These are phyloP conservation scores for Ceratorhiza oryzae-sativae DNA, from an alignment of 1,284 basidiomycete species.

Conservation along the genomic window DNA sequence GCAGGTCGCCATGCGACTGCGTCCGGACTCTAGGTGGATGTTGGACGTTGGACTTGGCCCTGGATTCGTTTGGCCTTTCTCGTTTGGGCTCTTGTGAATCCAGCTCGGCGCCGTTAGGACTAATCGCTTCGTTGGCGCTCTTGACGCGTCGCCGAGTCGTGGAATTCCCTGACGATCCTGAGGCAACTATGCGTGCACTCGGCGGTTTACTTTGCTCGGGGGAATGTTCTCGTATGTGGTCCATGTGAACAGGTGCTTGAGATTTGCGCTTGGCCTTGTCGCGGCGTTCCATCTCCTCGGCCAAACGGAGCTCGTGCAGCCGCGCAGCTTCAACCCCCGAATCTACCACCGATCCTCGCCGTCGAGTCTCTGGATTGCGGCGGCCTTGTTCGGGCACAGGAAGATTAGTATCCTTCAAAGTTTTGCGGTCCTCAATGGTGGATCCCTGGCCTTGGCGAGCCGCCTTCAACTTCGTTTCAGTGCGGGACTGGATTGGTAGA, in stretches of 20 bases:
- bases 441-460: neutral
- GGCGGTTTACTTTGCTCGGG: neutral
- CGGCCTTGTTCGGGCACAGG: neutral
- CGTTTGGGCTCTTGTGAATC: neutral
- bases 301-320: conserved; percentile 9
- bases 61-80: neutral
- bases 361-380: conserved; percentile 5
- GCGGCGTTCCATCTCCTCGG: conserved; percentile 13
- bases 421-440: neutral
- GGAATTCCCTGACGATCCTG: neutral
- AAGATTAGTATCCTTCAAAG: neutral
- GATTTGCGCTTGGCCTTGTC: conserved; percentile 11
- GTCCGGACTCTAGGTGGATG: neutral
- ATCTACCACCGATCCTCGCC: neutral
- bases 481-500: neutral
- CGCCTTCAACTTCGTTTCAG: neutral
- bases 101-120: neutral
- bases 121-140: conserved; percentile 8
- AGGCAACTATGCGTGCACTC: neutral
- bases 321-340: conserved; percentile 18
- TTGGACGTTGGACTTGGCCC: neutral
- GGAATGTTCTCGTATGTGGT: neutral
- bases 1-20: conserved; percentile 7
- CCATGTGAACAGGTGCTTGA: neutral
- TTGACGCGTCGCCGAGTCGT: conserved; percentile 19